Evolutionary conservation across 208 protist species (phyloP), one percentile per base, ranked within the genome.

Genomic region (Crithidia thermophila): DNA sequence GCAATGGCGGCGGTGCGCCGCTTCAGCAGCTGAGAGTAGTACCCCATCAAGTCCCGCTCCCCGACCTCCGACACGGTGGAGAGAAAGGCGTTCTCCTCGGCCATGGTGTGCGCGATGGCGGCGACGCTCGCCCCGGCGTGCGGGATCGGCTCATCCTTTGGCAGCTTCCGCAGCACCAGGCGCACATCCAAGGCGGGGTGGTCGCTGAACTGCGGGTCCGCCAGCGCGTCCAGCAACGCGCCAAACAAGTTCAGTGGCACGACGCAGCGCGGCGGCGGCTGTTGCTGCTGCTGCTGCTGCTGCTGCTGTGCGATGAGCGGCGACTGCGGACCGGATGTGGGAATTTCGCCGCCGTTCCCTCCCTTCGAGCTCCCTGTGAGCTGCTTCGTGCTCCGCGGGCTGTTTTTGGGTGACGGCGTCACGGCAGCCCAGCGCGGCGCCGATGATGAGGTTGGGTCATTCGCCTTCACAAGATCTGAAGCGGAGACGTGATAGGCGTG

Each of bases 241-340:
- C 75, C 43, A 33, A 89, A 79, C n/a, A 91, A 47, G 57, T 90
- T 82, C 11, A 85, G 49, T 4, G 87, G 87, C 25, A 93, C 83
- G 43, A 79, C 45, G 70, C 80, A 86, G 25, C 47, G 60, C 0
- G 52, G 34, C 18, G 77, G 62, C 1, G 75, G 79, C 5, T 56
- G 20, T 0, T 27, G 13, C 1, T 42, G 30, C 1, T 27, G 10
- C 14, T 36, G 18, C 57, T 42, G 18, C 27, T 14, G 45, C 14
- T 56, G n/a, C 31, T 56, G 21, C 28, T 20, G 13, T 30, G 13
- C 20, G 20, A 6, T 31, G n/a, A n/a, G n/a, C n/a, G n/a, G n/a
- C n/a, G n/a, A n/a, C n/a, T n/a, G n/a, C n/a, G n/a, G n/a, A n/a
- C n/a, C n/a, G n/a, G n/a, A n/a, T n/a, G n/a, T n/a, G n/a, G n/a